phyloP scores from a whole-genome alignment of 805 yeast species.

The Yamadazyma tumulicola region DNA sequence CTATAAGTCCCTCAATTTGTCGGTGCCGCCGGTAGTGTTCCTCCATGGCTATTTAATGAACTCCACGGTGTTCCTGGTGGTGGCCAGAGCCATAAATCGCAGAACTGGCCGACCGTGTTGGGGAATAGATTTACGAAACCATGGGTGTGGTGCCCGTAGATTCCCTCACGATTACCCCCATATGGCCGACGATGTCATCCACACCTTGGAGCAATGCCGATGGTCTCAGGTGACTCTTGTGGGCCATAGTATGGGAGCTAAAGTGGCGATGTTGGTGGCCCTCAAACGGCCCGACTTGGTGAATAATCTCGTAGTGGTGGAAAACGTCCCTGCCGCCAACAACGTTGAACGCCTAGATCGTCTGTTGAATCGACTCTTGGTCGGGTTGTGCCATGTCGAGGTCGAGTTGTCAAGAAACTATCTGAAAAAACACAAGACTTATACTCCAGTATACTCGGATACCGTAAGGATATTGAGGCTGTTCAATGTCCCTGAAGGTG shows the following conservation, averaged over 20 bases:
- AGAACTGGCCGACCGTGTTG: slow-evolving; percentile 30
- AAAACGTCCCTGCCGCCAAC: slow-evolving; percentile 39
- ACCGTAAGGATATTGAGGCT: slow-evolving; percentile 17
- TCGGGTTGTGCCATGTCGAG: slow-evolving; percentile 39
- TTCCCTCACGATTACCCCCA: slow-evolving; percentile 43
- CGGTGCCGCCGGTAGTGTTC: slow-evolving; percentile 33
- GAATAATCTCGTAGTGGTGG: slow-evolving; percentile 44
- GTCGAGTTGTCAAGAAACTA: too few species aligned
- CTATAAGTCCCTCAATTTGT: too few species aligned
- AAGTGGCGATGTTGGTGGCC: slow-evolving; percentile 47
- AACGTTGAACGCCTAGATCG: slow-evolving; percentile 1
- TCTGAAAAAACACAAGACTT: slow-evolving; percentile 18
- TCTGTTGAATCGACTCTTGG: slow-evolving; percentile 28
- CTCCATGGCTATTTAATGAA: slow-evolving; percentile 58
- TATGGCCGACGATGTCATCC: slow-evolving; percentile 41
- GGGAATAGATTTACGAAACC: slow-evolving; percentile 53
- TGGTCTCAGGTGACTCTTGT: slow-evolving; percentile 22
- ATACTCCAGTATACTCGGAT: slow-evolving; percentile 3
- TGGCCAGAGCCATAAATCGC: slow-evolving; percentile 33
- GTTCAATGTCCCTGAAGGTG: slow-evolving; percentile 10
- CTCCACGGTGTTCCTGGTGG: slow-evolving; percentile 38
- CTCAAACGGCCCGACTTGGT: slow-evolving; percentile 39
- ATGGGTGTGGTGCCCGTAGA: slow-evolving; percentile 47
- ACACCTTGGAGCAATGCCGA: slow-evolving; percentile 24
- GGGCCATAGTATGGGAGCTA: slow-evolving; percentile 66